phyloP scores from a whole-genome alignment of 768 basidiomycete species.

The Russula abietina region DNA sequence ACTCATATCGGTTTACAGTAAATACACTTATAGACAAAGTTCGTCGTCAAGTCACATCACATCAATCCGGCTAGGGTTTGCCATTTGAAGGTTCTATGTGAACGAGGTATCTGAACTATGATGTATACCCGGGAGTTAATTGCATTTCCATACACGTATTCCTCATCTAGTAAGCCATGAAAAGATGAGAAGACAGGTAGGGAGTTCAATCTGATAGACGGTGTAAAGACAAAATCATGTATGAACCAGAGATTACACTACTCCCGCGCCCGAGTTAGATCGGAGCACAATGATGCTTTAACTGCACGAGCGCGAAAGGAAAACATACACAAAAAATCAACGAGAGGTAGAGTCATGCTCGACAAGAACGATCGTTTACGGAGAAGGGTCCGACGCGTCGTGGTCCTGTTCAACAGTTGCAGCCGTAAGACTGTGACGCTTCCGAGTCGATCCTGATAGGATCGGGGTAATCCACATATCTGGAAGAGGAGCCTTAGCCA shows the following conservation, averaged over 20 bases:
- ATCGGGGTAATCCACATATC: conserved; percentile 98
- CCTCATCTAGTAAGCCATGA: conserved; percentile 5
- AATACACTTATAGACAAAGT: background rate
- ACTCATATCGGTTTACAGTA: background rate
- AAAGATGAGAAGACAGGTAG: conserved; percentile 3
- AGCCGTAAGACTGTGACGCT: conserved; percentile 84
- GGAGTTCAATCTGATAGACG: conserved; percentile 10
- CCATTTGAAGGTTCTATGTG: background rate
- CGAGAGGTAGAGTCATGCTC: conserved; percentile 13
- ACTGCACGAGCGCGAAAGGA: conserved; percentile 18
- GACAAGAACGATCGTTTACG: conserved; percentile 10
- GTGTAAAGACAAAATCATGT: conserved; percentile 12
- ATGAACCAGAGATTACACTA: conserved; percentile 19
- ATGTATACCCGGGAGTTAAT: conserved; percentile 1
- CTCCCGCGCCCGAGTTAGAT: conserved; percentile 18
- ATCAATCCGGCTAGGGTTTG: background rate
- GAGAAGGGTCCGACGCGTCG: conserved; percentile 3
- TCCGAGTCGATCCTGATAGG: conserved; percentile 96
- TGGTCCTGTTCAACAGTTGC: conserved; percentile 63
- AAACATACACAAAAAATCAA: conserved; percentile 21
- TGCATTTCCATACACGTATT: conserved; percentile 1
- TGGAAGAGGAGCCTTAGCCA: conserved; percentile 33
- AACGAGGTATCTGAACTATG: background rate
- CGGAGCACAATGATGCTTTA: conserved; percentile 6
- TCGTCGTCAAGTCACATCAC: background rate